Evolutionary conservation across 371 early-diverging fungal species (phyloP).

Genomic region (Saksenaea oblongispora): DNA sequence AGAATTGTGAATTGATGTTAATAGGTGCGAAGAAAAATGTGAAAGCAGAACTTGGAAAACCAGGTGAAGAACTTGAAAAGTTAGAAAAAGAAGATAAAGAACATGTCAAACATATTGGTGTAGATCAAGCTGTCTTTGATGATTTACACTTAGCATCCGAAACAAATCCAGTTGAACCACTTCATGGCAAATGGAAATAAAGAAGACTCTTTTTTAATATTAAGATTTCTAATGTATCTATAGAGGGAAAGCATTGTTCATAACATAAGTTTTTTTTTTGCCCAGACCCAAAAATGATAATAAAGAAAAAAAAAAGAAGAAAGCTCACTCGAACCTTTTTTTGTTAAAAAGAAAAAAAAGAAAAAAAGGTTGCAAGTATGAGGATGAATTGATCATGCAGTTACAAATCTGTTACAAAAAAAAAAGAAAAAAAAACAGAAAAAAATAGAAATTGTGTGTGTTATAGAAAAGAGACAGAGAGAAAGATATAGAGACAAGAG

Average conservation of each 20-base stretch:
- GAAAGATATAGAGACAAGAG: not conserved
- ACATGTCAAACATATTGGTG: slow-evolving; percentile 17
- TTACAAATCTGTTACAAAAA: not conserved
- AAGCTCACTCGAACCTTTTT: not conserved
- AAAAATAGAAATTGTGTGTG: not conserved
- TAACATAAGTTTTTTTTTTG: slow-evolving; percentile 2
- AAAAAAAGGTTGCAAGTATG: not conserved
- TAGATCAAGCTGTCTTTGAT: slow-evolving; percentile 24
- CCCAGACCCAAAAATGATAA: not conserved
- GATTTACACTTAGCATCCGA: slow-evolving; percentile 25
- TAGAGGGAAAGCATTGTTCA: not conserved
- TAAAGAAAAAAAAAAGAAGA: not conserved
- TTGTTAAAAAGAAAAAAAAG: not conserved
- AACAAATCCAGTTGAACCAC: slow-evolving; percentile 23
- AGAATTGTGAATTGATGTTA: slow-evolving; percentile 35
- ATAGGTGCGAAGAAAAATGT: slow-evolving; percentile 42
- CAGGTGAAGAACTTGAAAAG: slow-evolving; percentile 30
- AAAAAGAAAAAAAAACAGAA: not conserved
- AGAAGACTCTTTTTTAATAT: not conserved
- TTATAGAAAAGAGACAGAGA: not conserved
- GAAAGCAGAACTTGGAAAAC: slow-evolving; percentile 32
- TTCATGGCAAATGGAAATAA: slow-evolving; percentile 41
- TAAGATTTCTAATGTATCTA: not conserved
- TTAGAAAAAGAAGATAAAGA: slow-evolving; percentile 29
- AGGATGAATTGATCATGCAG: not conserved